These are phyloP conservation scores for Diphasiastrum complanatum DNA, from an alignment of 83 land plant genomes.

Conservation along the genomic window DNA sequence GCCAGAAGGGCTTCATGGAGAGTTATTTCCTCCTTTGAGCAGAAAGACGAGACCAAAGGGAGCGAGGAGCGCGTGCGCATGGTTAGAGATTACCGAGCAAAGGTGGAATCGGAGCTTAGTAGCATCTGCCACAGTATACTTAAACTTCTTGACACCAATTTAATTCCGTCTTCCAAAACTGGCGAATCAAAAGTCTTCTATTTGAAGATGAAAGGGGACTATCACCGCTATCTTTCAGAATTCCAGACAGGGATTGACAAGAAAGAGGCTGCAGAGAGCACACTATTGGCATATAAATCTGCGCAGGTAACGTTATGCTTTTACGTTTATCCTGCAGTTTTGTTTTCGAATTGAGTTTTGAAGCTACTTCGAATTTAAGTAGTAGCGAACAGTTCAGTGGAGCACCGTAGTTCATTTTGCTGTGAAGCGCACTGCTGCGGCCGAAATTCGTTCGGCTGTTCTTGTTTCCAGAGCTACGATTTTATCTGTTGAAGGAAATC, in stretches of 20 bases:
- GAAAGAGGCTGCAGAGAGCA: slow-evolving; percentile 4
- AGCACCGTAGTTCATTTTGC: too few relatives aligned
- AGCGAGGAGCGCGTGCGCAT: neutral
- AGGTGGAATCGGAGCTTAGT: neutral
- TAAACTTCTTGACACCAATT: neutral
- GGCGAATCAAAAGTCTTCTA: neutral
- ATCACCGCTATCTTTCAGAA: neutral
- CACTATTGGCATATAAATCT: neutral
- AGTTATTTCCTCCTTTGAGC: too few relatives aligned
- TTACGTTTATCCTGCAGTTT: too few relatives aligned
- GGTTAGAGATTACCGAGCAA: neutral
- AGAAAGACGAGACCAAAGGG: slow-evolving; percentile 1
- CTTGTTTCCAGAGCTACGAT: too few relatives aligned
- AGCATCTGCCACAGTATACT: neutral
- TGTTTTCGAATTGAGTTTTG: too few relatives aligned
- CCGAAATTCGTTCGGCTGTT: too few relatives aligned
- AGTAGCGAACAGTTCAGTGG: too few relatives aligned
- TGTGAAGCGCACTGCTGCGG: too few relatives aligned
- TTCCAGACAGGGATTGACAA: neutral
- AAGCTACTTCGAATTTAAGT: too few relatives aligned
- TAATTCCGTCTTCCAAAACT: neutral
- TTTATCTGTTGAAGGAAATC: too few relatives aligned
- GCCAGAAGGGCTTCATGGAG: neutral
- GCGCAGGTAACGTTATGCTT: neutral
- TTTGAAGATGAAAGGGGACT: neutral